Evolutionary conservation across 805 yeast genomes (phyloP).

Genomic region (Zygosaccharomyces lentus): DNA sequence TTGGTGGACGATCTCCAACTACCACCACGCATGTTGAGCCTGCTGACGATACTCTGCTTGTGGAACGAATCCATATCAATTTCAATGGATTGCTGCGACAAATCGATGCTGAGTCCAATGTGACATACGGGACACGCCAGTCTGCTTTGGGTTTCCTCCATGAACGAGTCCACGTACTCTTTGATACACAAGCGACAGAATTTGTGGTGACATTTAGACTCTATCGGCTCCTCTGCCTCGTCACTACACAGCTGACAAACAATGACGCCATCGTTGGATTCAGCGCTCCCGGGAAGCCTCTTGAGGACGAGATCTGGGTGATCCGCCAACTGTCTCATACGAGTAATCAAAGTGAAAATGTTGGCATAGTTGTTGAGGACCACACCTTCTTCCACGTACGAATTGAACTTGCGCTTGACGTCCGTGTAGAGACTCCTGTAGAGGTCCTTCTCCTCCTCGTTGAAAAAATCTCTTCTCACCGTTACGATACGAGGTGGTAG

Average conservation of each 20-base stretch:
- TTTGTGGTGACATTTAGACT: conserved; percentile 87
- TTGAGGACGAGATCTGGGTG: conserved; percentile 94
- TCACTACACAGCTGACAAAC: conserved; percentile 95
- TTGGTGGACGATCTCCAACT: conserved; percentile 94
- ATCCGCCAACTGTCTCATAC: conserved; percentile 98
- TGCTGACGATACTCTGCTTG: conserved; percentile 67
- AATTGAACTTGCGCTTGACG: conserved; percentile 80
- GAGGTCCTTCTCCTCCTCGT: conserved; percentile 91
- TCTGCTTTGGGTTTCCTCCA: conserved; percentile 50
- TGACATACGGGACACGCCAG: conserved; percentile 96
- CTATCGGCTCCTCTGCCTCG: conserved; percentile 96
- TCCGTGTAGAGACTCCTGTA: conserved; percentile 85
- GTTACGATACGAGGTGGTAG: conserved; percentile 94
- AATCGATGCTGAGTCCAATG: conserved; percentile 83
- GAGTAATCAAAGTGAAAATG: conserved; percentile 88
- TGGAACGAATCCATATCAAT: conserved; percentile 52
- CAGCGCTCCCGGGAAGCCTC: conserved; percentile 45
- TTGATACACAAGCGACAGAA: conserved; percentile 90
- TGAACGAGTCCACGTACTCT: conserved; percentile 80
- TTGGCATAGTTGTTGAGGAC: conserved; percentile 95
- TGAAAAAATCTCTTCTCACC: conserved; percentile 79
- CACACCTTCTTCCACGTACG: conserved; percentile 93
- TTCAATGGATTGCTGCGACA: conserved; percentile 80
- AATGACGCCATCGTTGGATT: conserved; percentile 44
- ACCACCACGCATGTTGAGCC: conserved; percentile 82